These are phyloP conservation scores for Trametes gibbosa DNA, from an alignment of 768 basidiomycete species.

Conservation along the genomic window DNA sequence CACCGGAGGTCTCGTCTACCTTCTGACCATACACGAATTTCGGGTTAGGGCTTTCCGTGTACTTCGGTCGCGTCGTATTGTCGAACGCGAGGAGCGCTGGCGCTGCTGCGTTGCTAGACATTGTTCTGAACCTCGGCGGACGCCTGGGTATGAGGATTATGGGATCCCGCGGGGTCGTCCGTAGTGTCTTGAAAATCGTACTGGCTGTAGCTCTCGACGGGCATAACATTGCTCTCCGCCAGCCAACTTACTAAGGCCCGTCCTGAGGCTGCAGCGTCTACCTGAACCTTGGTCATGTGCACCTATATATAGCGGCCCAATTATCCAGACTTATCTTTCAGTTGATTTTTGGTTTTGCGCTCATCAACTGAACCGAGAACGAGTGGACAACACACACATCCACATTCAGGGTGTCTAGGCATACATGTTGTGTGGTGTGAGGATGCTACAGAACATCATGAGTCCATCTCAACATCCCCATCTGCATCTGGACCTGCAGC, in stretches of 20 bases:
- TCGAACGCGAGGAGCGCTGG: constrained; percentile 26
- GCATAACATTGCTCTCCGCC: not conserved
- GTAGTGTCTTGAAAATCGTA: not conserved
- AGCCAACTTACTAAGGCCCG: not conserved
- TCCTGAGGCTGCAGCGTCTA: too few species aligned
- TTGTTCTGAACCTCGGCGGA: too few species aligned
- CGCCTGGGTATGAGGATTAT: too few species aligned
- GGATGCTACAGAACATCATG: not conserved
- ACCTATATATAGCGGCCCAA: too few species aligned
- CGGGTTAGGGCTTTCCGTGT: constrained; percentile 33
- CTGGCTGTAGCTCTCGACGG: not conserved
- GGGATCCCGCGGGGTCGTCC: too few species aligned
- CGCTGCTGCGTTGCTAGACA: not conserved
- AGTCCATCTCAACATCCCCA: constrained; percentile 18
- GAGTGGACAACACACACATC: too few species aligned
- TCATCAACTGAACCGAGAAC: too few species aligned
- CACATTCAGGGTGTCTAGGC: too few species aligned
- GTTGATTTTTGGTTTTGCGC: not conserved
- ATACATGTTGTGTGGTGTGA: not conserved
- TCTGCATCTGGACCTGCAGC: constrained; percentile 9
- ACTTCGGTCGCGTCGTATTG: constrained; percentile 15
- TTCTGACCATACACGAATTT: constrained; percentile 33
- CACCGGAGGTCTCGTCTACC: constrained; percentile 29
- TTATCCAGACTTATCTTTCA: too few species aligned
- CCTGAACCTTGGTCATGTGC: too few species aligned